Evolutionary conservation across 2,329 filamentous ascomycete genomes (phyloP).

Genomic region (Pseudodiploospora longispora): DNA sequence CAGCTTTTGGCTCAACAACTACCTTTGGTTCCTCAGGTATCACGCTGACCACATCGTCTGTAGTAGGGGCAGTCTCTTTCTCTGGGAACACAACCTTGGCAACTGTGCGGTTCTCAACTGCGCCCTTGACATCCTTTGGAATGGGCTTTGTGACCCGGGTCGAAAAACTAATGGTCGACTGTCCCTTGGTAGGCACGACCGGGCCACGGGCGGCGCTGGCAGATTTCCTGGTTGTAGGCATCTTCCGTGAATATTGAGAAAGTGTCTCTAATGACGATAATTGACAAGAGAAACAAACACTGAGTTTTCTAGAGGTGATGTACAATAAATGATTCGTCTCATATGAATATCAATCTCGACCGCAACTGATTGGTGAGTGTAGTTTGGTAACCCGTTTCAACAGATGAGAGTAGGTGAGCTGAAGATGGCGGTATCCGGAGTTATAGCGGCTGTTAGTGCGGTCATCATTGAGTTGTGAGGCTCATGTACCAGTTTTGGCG

Average conservation of each 20-base stretch:
- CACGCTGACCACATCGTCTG: conserved; percentile 4
- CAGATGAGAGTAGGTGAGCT: too few relatives aligned
- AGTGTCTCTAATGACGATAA: neutral
- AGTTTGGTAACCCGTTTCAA: too few relatives aligned
- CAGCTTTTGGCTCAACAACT: conserved; percentile 10
- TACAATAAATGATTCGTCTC: too few relatives aligned
- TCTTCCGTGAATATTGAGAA: conserved; percentile 13
- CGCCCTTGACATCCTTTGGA: conserved; percentile 35
- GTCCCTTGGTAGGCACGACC: conserved; percentile 33
- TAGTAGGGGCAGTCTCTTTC: conserved; percentile 10
- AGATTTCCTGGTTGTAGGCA: conserved; percentile 45
- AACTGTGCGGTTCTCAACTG: conserved; percentile 23
- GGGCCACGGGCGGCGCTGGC: conserved; percentile 29
- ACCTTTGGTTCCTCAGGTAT: conserved; percentile 11
- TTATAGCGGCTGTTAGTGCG: too few relatives aligned
- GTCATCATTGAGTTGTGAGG: neutral
- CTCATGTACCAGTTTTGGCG: conserved; percentile 31
- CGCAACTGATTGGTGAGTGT: too few relatives aligned
- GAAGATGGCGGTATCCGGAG: too few relatives aligned
- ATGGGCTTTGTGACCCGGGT: conserved; percentile 48
- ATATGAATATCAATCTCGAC: too few relatives aligned
- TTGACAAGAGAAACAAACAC: neutral
- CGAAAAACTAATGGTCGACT: conserved; percentile 51
- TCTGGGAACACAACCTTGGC: conserved; percentile 25
- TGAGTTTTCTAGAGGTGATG: too few relatives aligned